Conservation (phyloP, 345 rosid genomes). For the Combretum micranthum region DNA sequence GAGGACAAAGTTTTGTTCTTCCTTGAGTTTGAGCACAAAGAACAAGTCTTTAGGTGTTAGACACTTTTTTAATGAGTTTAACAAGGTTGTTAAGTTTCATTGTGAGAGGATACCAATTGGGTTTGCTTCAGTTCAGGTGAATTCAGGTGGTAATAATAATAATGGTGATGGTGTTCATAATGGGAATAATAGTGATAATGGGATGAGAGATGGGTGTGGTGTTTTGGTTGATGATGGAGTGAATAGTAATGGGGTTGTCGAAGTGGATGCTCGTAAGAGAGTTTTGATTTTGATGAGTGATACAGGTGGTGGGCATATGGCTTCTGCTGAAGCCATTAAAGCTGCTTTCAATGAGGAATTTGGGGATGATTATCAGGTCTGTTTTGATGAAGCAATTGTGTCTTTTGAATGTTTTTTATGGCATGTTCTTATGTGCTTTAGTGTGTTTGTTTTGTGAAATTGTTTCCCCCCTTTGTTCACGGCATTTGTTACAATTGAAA, state of each 20-base stretch:
- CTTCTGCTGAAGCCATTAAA: slow-evolving; percentile 96
- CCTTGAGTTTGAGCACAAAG: slow-evolving; percentile 41
- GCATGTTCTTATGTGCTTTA: neutral
- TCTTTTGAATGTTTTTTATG: too few species aligned
- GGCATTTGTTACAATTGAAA: too few species aligned
- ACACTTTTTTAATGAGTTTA: slow-evolving; percentile 53
- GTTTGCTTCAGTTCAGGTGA: slow-evolving; percentile 58
- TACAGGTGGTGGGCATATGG: slow-evolving; percentile 98
- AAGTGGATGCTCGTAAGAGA: slow-evolving; percentile 50
- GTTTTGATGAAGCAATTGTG: slow-evolving; percentile 16
- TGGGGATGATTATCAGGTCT: slow-evolving; percentile 93
- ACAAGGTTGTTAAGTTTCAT: slow-evolving; percentile 54
- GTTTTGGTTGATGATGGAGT: slow-evolving; percentile 53
- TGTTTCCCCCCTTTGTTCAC: too few species aligned
- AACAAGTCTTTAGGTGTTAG: slow-evolving; percentile 33
- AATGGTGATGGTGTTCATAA: neutral
- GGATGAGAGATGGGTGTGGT: slow-evolving; percentile 38
- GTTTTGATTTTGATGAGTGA: slow-evolving; percentile 98
- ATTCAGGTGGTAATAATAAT: slow-evolving; percentile 36
- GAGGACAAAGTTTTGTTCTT: slow-evolving; percentile 24
- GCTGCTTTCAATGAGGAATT: slow-evolving; percentile 76
- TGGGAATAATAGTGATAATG: slow-evolving; percentile 16
- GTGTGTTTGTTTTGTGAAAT: neutral
- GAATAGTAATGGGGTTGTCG: slow-evolving; percentile 40
- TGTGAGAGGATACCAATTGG: slow-evolving; percentile 74